Percentiles rank a stretch among this genome's conserved stretches.
phyloP scores from a whole-genome alignment of 352 stramenopile species.

The Globisporangium heterothallicum region DNA sequence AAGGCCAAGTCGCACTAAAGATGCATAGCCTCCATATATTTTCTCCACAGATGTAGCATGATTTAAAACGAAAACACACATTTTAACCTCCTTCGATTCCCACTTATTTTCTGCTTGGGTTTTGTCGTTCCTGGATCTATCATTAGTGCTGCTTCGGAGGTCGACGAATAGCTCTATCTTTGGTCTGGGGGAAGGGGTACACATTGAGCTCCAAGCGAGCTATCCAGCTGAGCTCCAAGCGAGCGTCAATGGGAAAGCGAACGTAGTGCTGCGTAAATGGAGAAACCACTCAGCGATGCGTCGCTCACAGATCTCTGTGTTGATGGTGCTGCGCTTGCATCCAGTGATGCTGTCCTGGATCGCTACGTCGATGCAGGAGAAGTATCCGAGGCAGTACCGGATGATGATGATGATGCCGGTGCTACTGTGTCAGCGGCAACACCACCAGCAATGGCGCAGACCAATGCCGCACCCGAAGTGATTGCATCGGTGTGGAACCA shows the following conservation, averaged over 20 bases:
- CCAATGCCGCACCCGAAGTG: not conserved
- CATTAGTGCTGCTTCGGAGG: too few species aligned
- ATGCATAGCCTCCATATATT: not conserved
- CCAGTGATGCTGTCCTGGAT: not conserved
- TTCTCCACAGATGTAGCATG: too few species aligned
- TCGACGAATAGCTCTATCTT: too few species aligned
- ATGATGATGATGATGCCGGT: not conserved
- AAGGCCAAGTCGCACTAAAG: slow-evolving; percentile 26
- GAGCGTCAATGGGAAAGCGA: not conserved
- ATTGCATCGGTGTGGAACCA: slow-evolving; percentile 6
- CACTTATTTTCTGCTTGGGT: not conserved
- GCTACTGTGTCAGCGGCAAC: not conserved
- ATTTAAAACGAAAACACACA: too few species aligned
- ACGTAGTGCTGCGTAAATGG: not conserved
- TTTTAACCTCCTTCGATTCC: too few species aligned
- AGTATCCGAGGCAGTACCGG: too few species aligned
- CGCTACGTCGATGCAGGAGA: not conserved
- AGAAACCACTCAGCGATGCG: slow-evolving; percentile 3
- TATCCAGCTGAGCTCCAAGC: not conserved
- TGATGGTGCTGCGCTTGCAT: not conserved
- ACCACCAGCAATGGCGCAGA: not conserved
- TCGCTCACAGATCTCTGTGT: not conserved
- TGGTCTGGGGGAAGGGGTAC: too few species aligned
- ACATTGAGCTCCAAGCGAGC: too few species aligned
- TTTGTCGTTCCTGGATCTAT: too few species aligned